Conservation (phyloP, 73 alveolate genomes). For the Paramecium bursaria region DNA sequence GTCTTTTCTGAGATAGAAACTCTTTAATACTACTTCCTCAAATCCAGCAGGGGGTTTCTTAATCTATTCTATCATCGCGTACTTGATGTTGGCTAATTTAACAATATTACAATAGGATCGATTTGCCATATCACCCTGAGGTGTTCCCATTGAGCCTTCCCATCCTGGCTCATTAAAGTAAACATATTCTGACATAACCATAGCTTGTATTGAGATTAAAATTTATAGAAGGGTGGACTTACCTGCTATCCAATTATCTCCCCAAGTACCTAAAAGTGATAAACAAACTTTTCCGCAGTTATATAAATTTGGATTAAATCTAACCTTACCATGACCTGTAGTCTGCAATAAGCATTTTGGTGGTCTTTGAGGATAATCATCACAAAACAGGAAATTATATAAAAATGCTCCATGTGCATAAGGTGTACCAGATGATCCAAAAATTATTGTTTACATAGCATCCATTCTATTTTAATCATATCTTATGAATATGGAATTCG, state of each 20-base stretch:
- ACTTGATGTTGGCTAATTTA: slow-evolving; percentile 79
- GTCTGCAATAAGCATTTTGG: slow-evolving; percentile 93
- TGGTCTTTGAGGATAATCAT: slow-evolving; percentile 89
- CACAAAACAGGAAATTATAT: slow-evolving; percentile 90
- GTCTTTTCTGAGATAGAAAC: slow-evolving; percentile 90
- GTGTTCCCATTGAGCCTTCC: slow-evolving; percentile 95
- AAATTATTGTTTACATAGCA: slow-evolving; percentile 75
- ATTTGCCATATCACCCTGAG: slow-evolving; percentile 93
- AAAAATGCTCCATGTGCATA: slow-evolving; percentile 96
- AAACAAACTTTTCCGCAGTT: slow-evolving; percentile 95
- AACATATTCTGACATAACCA: slow-evolving; percentile 95
- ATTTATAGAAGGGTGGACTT: slow-evolving; percentile 90
- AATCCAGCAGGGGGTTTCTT: slow-evolving; percentile 80
- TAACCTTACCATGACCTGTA: slow-evolving; percentile 90
- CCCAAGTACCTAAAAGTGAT: slow-evolving; percentile 95
- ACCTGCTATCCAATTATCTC: slow-evolving; percentile 97
- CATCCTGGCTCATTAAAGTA: slow-evolving; percentile 96
- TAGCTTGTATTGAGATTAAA: slow-evolving; percentile 89
- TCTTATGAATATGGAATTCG: slow-evolving; percentile 38
- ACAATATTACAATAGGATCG: slow-evolving; percentile 93
- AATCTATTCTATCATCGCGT: slow-evolving; percentile 84
- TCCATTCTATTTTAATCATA: slow-evolving; percentile 60
- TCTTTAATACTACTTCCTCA: slow-evolving; percentile 84
- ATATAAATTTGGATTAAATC: slow-evolving; percentile 96
- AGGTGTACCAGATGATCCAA: slow-evolving; percentile 96